Conservation (phyloP, 805 yeast species). For the Spathaspora hagerdaliae region DNA sequence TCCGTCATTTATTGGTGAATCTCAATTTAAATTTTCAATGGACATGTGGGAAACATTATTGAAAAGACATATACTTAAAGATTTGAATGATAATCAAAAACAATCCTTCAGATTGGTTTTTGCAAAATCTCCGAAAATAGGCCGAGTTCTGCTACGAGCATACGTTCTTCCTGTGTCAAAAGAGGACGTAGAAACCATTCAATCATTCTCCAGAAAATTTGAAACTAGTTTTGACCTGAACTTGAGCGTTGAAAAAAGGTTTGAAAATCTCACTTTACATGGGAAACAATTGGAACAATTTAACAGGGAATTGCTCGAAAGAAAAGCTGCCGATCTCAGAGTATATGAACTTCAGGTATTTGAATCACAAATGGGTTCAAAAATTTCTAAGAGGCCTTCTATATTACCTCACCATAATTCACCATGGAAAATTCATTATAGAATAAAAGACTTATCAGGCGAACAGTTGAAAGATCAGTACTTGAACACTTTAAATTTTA, state of each 20-base stretch:
- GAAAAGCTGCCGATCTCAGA: neutral
- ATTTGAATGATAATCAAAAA: constrained; percentile 16
- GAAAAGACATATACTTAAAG: constrained; percentile 19
- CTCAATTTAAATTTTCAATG: constrained; percentile 62
- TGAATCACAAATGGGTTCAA: no score
- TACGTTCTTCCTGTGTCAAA: constrained; percentile 26
- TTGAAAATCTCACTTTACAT: constrained; percentile 20
- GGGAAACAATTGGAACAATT: constrained; percentile 20
- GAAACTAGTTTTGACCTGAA: constrained; percentile 29
- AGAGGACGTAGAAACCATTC: constrained; percentile 19
- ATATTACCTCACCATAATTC: no score
- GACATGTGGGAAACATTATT: constrained; percentile 41
- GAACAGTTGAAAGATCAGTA: no score
- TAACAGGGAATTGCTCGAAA: constrained; percentile 16
- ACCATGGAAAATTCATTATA: no score
- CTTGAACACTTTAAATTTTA: no score
- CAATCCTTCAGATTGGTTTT: constrained; percentile 27
- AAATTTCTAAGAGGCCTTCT: no score
- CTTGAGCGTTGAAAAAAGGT: constrained; percentile 19
- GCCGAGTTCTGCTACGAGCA: constrained; percentile 13
- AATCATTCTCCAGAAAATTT: constrained; percentile 17
- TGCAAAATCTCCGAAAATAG: neutral
- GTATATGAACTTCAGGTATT: neutral
- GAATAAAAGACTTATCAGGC: no score
- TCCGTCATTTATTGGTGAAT: constrained; percentile 53